Evolutionary conservation across 2,329 filamentous ascomycete species (phyloP), one percentile per base, ranked within the genome.

Genomic region (Teratosphaeria destructans): DNA sequence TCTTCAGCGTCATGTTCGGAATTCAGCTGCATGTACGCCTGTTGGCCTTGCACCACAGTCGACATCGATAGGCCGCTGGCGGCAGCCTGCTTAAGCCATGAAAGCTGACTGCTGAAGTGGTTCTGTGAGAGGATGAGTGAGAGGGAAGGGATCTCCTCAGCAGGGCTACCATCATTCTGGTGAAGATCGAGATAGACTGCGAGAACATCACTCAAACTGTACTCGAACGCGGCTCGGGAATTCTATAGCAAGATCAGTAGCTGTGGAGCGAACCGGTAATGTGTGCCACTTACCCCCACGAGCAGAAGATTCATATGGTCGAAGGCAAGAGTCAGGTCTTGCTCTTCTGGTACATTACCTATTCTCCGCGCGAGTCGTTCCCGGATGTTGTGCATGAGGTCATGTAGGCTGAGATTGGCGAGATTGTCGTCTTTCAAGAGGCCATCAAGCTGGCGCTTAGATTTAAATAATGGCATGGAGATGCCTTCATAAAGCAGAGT

Each of bases 401-500:
- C 76, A 57, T 74, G 73, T 32, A 88, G 72, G 55, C 76, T 76
- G 55, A 79, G 75, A 62, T 79, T 77, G n/a, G 78, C 78, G 49
- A 86, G 70, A 34, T 75, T 75, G 62, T 80, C 76, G 65, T 86
- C 80, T 63, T 80, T 76, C 26, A 86, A 73, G 52, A 86, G 81
- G 62, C 81, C 77, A 34, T 79, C 76, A 59, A 82, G 79, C 59
- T 77, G 76, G 61, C 78, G 77, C 26, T 74, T 74, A 3, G 81
- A 82, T 39, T 82, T 81, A 65, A 86, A 86, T 7, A 86, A 70
- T 14, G 79, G 81, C 62, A 85, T 82, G 58, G 82, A 79, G 56
- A 74, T 75, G 14, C 78, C 79, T 61, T 79, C 76, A 66, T 84
- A 86, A n/a, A 78, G 67, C 19, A 86, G 76, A 49, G 77, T 77